Percentiles rank a stretch among this genome's conserved stretches.
Conservation (phyloP, 768 basidiomycete species). For the Pleurotus cornucopiae region DNA sequence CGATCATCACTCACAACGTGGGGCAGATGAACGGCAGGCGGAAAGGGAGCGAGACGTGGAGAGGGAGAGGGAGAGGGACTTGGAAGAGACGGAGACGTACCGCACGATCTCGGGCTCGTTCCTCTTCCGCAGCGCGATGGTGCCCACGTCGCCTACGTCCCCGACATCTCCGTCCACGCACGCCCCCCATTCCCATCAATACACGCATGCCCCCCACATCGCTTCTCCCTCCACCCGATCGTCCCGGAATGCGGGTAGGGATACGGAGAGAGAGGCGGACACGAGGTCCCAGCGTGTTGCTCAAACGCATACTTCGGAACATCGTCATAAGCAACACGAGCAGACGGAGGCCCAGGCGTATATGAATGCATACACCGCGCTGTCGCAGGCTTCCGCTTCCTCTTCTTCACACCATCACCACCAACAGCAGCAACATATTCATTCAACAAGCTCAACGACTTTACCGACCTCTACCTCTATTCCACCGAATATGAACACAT, state of each 20-base stretch:
- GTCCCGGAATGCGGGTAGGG: too few species aligned
- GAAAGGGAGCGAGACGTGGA: neutral
- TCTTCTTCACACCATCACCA: too few species aligned
- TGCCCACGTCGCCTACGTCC: neutral
- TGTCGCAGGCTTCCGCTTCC: too few species aligned
- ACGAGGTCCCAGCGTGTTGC: too few species aligned
- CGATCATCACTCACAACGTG: constrained; percentile 1
- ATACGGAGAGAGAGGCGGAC: too few species aligned
- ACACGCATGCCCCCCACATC: neutral
- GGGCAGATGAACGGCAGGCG: neutral
- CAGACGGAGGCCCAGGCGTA: too few species aligned
- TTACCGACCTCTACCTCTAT: neutral
- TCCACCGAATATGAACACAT: neutral
- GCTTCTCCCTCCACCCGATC: neutral
- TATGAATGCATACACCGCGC: too few species aligned
- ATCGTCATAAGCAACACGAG: too few species aligned
- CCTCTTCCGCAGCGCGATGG: constrained; percentile 27
- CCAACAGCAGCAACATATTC: too few species aligned
- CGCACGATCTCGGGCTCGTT: constrained; percentile 17
- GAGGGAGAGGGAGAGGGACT: too few species aligned
- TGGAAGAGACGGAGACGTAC: neutral
- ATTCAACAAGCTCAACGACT: neutral
- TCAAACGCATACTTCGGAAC: too few species aligned
- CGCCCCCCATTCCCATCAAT: neutral
- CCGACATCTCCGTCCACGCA: neutral